Percentiles rank a stretch among this genome's conserved stretches.
These are phyloP conservation scores for Blastobotrys illinoisensis DNA, from an alignment of 1,139 yeast genomes.

Conservation along the genomic window DNA sequence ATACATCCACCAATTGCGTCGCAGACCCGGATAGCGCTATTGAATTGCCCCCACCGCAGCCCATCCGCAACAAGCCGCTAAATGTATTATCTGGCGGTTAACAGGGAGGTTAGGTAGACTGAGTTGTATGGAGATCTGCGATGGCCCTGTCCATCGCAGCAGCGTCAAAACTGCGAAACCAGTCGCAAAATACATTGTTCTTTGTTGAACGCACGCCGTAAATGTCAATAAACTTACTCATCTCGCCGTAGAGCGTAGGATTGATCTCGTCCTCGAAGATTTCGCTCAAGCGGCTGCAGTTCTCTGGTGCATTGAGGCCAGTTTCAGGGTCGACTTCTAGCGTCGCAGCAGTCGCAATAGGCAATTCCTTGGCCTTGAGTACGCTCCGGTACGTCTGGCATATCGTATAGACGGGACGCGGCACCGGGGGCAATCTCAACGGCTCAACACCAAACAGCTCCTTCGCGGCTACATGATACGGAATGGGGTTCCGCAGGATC, in stretches of 20 bases:
- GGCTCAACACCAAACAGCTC: not conserved
- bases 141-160: not conserved
- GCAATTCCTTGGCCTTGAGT: not conserved
- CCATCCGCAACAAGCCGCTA: no score
- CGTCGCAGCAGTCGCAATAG: not conserved
- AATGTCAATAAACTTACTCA: not conserved
- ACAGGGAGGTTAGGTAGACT: not conserved
- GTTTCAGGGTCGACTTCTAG: not conserved
- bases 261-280: not conserved
- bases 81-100: no score
- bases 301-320: not conserved
- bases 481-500: not conserved
- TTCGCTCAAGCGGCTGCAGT: not conserved
- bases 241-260: not conserved
- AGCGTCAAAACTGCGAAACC: not conserved
- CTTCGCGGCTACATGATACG: not conserved
- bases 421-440: not conserved
- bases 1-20: no score
- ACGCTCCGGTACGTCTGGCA: not conserved
- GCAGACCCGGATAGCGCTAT: no score
- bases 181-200: not conserved
- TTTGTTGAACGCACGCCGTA: not conserved
- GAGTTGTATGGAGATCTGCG: not conserved
- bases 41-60: no score
- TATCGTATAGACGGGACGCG: not conserved